Percentiles rank a stretch among this genome's conserved stretches.
These are phyloP conservation scores for Beta macrorhiza DNA, from an alignment of 179 eudicot genomes.

Conservation along the genomic window DNA sequence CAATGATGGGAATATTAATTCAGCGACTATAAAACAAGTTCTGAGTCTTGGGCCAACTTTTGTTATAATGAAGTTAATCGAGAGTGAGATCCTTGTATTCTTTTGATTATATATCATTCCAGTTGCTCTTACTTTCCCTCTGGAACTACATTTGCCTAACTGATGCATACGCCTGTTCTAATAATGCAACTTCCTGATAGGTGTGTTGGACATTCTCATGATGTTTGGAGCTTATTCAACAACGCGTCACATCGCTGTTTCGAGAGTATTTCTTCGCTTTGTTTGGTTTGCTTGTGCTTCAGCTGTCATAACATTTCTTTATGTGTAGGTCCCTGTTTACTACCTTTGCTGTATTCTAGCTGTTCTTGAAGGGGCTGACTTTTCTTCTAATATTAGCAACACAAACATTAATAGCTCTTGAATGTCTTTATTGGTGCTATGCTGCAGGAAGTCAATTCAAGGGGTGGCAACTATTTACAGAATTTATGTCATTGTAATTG, in stretches of 20 bases:
- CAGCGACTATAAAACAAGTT: conserved; percentile 58
- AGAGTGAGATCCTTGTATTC: conserved; percentile 55
- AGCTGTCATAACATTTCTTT: conserved; percentile 73
- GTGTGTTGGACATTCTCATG: conserved; percentile 85
- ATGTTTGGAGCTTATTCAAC: conserved; percentile 98
- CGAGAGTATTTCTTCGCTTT: conserved; percentile 81
- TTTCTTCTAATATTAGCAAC: background rate
- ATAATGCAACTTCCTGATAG: conserved; percentile 35
- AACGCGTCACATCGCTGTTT: conserved; percentile 68
- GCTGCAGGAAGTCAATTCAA: conserved; percentile 72
- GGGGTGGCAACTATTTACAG: conserved; percentile 55
- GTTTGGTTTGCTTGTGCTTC: conserved; percentile 71
- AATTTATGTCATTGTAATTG: conserved; percentile 65
- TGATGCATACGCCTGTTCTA: conserved; percentile 19
- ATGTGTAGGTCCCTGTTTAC: conserved; percentile 59
- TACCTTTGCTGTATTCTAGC: background rate
- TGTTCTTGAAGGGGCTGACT: background rate
- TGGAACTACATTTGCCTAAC: background rate
- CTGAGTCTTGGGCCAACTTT: conserved; percentile 98
- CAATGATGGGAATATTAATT: conserved; percentile 43
- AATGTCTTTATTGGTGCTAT: conserved; percentile 19
- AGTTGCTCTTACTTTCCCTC: background rate
- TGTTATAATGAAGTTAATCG: conserved; percentile 80
- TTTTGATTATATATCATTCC: background rate
- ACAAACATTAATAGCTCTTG: background rate